Conservation (phyloP, 768 basidiomycete genomes). For the Cubamyces lactineus region DNA sequence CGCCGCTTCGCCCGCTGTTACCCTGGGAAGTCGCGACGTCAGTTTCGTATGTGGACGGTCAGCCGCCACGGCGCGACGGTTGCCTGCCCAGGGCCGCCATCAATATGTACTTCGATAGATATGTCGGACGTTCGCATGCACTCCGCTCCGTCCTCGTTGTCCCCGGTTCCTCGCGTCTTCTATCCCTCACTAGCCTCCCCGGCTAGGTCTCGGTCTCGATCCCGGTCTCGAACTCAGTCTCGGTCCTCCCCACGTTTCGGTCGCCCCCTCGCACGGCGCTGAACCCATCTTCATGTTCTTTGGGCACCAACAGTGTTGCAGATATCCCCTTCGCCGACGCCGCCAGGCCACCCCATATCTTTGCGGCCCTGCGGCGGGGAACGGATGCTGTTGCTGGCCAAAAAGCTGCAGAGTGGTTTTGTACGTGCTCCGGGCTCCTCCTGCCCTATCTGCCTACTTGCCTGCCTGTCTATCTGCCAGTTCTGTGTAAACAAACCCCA, state of each 20-base stretch:
- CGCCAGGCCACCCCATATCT: not conserved
- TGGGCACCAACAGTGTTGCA: conserved; percentile 31
- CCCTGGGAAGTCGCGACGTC: not conserved
- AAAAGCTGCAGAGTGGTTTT: conserved; percentile 26
- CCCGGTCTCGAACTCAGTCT: no score
- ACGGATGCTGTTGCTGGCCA: conserved; percentile 25
- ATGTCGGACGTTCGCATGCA: not conserved
- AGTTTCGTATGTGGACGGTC: not conserved
- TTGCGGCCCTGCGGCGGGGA: conserved; percentile 5
- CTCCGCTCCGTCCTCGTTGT: conserved; percentile 6
- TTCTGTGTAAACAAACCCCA: no score
- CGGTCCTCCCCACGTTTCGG: not conserved
- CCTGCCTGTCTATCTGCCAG: no score
- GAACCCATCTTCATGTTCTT: conserved; percentile 27
- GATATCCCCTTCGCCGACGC: not conserved
- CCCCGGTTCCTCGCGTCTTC: not conserved
- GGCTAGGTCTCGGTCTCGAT: conserved; percentile 9
- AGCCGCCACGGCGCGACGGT: not conserved
- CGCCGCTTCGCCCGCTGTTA: not conserved
- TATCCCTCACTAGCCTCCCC: conserved; percentile 2
- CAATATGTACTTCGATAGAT: conserved; percentile 13
- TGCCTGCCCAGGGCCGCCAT: not conserved
- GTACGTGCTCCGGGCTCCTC: not conserved
- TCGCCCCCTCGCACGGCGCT: conserved; percentile 16
- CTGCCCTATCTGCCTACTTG: not conserved